Conservation (phyloP, 305 asterid genomes). For the Solanum aculeatissimum region DNA sequence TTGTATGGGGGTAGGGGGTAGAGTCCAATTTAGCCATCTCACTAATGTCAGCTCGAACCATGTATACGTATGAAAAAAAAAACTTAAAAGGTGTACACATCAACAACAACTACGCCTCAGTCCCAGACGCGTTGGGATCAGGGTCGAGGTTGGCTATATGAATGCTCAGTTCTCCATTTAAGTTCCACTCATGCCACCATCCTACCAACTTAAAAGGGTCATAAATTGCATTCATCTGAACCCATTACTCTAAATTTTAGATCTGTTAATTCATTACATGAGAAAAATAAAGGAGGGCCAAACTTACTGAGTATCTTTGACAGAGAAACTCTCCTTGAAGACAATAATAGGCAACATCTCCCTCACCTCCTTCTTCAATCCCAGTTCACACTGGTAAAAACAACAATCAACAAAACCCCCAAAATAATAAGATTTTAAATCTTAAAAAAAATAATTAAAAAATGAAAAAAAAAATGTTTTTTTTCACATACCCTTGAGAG, state of each 20-base stretch:
- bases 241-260: not conserved
- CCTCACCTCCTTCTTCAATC: constrained; percentile 71
- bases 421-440: not conserved
- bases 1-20: not conserved
- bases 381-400: constrained; percentile 47
- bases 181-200: not conserved
- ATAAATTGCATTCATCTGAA: not conserved
- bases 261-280: not conserved
- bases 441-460: not conserved
- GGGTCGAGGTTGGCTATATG: not conserved
- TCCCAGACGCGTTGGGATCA: not conserved
- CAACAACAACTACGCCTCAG: not conserved
- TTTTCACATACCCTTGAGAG: constrained; percentile 33
- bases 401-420: not conserved
- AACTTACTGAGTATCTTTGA: constrained; percentile 62
- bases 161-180: not conserved
- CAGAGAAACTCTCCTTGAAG: constrained; percentile 62
- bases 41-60: not conserved
- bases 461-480: not conserved
- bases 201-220: not conserved
- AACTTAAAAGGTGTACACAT: not conserved
- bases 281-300: not conserved
- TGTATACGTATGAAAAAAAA: not conserved
- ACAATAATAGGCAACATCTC: constrained; percentile 77
- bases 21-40: not conserved